Evolutionary conservation across 2,329 filamentous ascomycete genomes (phyloP), one percentile per base, ranked within the genome.

Genomic region (Talaromyces sp.): DNA sequence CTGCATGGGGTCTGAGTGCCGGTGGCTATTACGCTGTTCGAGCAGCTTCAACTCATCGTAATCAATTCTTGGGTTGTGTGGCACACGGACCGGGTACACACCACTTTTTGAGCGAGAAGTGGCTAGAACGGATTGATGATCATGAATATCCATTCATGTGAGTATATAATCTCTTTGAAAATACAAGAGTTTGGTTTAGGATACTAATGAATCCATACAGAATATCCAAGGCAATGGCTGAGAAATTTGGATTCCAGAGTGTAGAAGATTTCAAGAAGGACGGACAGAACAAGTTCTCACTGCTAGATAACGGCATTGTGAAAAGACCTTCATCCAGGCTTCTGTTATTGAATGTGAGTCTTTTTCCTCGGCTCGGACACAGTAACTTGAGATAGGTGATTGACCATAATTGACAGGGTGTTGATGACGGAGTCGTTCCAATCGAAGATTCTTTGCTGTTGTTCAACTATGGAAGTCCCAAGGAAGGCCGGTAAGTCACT

Each of bases 11-110:
- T 0, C 72, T 89, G 35, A 85, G 82, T 62, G 78, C 81, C 0
- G 86, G 86, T 31, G 86, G 86, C 0, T 88, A 88, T 76, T 87
- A 89, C 70, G 85, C 86, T 19, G 77, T 85, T 37, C 80, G 86
- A 17, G 78, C 84, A n/a, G 85, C 86, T 45, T 84, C 88, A 69
- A 88, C 85, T n/a, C 86, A 89, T 68, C 73, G 75, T 17, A 67
- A 75, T 0, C 70, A 73, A 9, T 71, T 89, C 19, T 70, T 73
- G 0, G 86, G 85, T 0, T 71, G 72, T 21, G 77, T 89, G 19
- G 85, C 84, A 1, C 84, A 88, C 70, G 85, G 85, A 0, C 84
- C 84, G 0, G 84, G 84, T 0, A 78, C 77, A 11, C 85, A 88
- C 69, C 77, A 84, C 65, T 86, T 86, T 67, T 83, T 85, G 66